Base-by-base conservation (phyloP, 1,284 basidiomycete species). In the Retiboletus flavoniger region DNA sequence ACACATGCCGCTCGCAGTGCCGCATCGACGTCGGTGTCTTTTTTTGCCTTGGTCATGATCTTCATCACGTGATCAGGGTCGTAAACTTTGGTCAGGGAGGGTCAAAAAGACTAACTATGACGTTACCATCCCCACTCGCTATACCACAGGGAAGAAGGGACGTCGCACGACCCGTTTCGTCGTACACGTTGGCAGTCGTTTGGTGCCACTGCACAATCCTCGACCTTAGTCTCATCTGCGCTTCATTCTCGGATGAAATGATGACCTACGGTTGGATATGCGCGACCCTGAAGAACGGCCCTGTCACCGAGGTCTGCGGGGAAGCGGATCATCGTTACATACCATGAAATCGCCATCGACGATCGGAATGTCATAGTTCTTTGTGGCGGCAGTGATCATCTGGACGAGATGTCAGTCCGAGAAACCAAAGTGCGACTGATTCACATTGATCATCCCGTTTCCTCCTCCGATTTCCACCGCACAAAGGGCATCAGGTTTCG, bases 401-500 rank as follows among this genome's bases (percentile, higher is more conserved):
- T 74, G 56, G 40, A 54, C 47, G 39, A 51, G 38, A 50, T 39
- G 48, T 62, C 55, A 57, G 32, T 16, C 19, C 29, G 29, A 56
- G 45, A 55, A 47, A 52, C 21, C 3, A 7, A 38, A 16, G 24
- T 45, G 26, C 31, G 38, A 29, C 17, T 11, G 51, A 61, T 60
- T 54, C 58, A 72, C 78, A 72, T 67, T 82, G 74, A 69, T 71
- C 59, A 84, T 74, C 32, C 83, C 82, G 60, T 84, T 84, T 14
- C 76, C 77, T 10, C 82, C 83, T 14, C 83, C 82, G 43, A 84
- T 82, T 64, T 83, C 80, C 19, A 74, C 32, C 13, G 64, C 74
- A 21, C 65, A 67, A 13, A 76, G 68, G 14, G 71, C 76, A 4
- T 69, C 72, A 3, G 74, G 69, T 43, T 75, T 72, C 38, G 71